Base-by-base conservation (phyloP, 768 basidiomycete genomes). In the Tylopilus sp. region DNA sequence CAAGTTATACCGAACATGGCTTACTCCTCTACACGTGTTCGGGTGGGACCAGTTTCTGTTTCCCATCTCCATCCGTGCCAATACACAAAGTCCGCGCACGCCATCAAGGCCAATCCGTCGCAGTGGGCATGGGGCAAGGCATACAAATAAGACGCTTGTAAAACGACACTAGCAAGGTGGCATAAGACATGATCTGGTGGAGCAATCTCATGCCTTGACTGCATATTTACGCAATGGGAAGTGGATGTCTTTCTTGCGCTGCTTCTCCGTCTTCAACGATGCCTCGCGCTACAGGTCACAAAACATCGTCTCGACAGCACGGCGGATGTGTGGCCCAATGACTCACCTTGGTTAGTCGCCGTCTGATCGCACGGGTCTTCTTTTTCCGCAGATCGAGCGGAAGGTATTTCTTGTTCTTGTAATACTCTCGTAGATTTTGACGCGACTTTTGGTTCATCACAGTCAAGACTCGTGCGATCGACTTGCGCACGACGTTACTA, bases 401-500 rank as follows among this genome's bases (percentile, higher is more conserved):
- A 60, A 91, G 78, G 77, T 90, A 91, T 71, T 92, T 95, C 85
- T 96, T 96, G 73, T 79, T 76, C 83, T 96, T 96, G 90, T 98
- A 98, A 80, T 86, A 93, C 74, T 98, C 95, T 51, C 92, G 91
- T 62, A 97, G 85, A 76, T 94, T 93, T 79, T 93, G 89, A 63
- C 96, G 91, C 63, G 87, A 86, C 77, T 99, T 99, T 73, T 92
- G 89, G 87, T 97, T 98, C 81, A 89, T 96, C 65, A 98, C 94
- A 40, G 97, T 99, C 77, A 98, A 74, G 62, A 98, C 95, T 51
- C 97, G 92, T 59, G 97, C 97, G 70, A 99, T 92, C 60, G 92
- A 95, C 79, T 98, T 98, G 81, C 97, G 95, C 74, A 98, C 92
- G 61, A 89, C 81, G 74, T 87, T 84, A 75, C 97, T 99, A 60